Evolutionary conservation across 805 yeast species (phyloP), one percentile per base, ranked within the genome.

Genomic region (Zygoascus biomembranicola): DNA sequence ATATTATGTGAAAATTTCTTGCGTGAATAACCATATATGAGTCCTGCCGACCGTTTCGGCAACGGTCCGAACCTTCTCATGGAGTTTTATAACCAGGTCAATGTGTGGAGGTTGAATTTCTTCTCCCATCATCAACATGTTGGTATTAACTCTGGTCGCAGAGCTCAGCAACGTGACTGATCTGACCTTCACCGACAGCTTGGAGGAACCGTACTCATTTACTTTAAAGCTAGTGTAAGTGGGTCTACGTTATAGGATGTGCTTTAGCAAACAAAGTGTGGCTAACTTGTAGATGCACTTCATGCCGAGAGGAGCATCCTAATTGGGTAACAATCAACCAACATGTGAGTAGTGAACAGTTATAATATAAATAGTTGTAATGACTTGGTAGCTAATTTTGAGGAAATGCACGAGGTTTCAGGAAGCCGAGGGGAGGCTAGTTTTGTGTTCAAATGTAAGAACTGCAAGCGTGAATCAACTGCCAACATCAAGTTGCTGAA

Each of bases 341-440:
- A 53, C 79, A 77, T 59, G 96, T 57, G 54, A 35, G 60, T 35
- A 35, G 3, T 11, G 16, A n/a, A 35, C 5, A 11, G 8, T 50
- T 9, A 43, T 28, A 31, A 31, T 26, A 6, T 28, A 43, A 4
- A 18, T 37, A 32, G 37, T 28, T 14, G 14, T 32, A 9, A 11
- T 47, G 2, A 2, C 1, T 47, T 31, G 8, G 54, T 39, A 20
- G 35, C 43, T 32, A 39, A 51, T 23, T 47, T 23, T 11, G 14
- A 57, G 61, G 59, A 57, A 52, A 26, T 20, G n/a, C 59, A 57
- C 35, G 56, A 67, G 26, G 72, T 88, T 26, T 66, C 77, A 1
- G 89, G 87, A 0, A 79, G 90, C 44, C 77, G 82, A 56, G 97
- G 97, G 13, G 87, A 82, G 56, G 95, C 96, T 8, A 87, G 83